phyloP scores from a whole-genome alignment of 768 basidiomycete genomes.

The Candolleomyces eurysporus region DNA sequence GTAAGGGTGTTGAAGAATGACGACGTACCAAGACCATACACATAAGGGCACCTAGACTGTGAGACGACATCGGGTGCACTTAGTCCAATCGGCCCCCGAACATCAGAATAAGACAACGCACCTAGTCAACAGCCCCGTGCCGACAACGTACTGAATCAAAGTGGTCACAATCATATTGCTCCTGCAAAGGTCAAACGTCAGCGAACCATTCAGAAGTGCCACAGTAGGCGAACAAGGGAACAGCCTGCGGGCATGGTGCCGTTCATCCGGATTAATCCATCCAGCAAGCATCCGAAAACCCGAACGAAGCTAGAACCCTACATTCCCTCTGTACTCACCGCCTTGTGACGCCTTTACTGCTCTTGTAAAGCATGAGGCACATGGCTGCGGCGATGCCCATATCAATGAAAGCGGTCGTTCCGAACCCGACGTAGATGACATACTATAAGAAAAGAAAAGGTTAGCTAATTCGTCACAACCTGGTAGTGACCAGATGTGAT shows the following conservation, averaged over 20 bases:
- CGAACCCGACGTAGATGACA: constrained; percentile 29
- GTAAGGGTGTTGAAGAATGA: not conserved
- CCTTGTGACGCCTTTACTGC: constrained; percentile 18
- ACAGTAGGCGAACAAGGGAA: too few relatives aligned
- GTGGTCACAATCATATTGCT: constrained; percentile 25
- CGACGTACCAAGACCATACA: constrained; percentile 25
- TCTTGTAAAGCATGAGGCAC: constrained; percentile 30
- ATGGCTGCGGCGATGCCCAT: constrained; percentile 27
- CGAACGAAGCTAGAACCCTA: too few relatives aligned
- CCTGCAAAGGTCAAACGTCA: constrained; percentile 9
- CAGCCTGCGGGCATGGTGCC: too few relatives aligned
- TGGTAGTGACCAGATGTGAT: not conserved
- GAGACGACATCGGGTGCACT: not conserved
- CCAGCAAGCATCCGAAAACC: too few relatives aligned
- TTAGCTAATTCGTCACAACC: too few relatives aligned
- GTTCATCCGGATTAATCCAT: too few relatives aligned
- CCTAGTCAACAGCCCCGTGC: constrained; percentile 31
- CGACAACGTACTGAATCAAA: constrained; percentile 30
- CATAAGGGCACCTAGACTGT: constrained; percentile 27
- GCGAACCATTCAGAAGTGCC: too few relatives aligned
- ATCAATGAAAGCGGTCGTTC: constrained; percentile 27
- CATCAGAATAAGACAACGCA: constrained; percentile 2
- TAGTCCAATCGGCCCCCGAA: not conserved
- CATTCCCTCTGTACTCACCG: too few relatives aligned
- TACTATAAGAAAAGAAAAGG: constrained; percentile 17